Base-by-base conservation (phyloP, 441 rosid species). In the Iberis amara region DNA sequence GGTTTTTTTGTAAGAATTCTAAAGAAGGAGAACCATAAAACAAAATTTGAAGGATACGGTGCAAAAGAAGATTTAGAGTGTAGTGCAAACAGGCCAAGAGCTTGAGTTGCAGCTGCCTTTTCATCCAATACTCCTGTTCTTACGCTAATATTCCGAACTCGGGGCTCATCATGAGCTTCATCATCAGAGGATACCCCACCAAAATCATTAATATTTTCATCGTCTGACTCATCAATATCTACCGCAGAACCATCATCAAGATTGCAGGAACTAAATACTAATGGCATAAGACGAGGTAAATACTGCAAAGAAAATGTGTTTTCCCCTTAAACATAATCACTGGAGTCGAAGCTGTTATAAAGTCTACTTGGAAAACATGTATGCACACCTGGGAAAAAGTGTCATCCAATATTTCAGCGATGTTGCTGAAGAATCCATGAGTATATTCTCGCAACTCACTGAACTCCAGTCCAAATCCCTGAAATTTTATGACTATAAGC, bases 91-190 rank as follows among this genome's bases (percentile, higher is more conserved):
- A 94, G 69, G 65, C 99, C 99, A 74, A 94, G 81, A 30, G 97
- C 94, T 79, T 89, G 99, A 68, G 95, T 94, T 57, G 99, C 99
- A 70, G 99, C 97, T 42, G 97, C 99, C 83, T 94, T 94, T 76
- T 87, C 99, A 74, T 94, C 99, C 62, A 94, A 68, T 28, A 94
- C 91, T 66, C 99, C 97, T 15, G 97, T 94, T 74, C 99, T 78
- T 66, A 94, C 69, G 52, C 99, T 89, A 67, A 94, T 87, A 67
- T 94, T 94, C 62, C 94, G 77, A 60, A 89, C 94, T 67, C 96
- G 80, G 38, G 94, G 92, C 65, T 85, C 97, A 73, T 85, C 96
- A 62, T 78, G 95, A 71, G 96, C 96, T 78, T 94, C 99, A 75
- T 94, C 99, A 71, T 89, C 99, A 37, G 99, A 94, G 47, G 96